Conservation (phyloP, 495 filamentous ascomycete genomes). For the Xylaria grammica region DNA sequence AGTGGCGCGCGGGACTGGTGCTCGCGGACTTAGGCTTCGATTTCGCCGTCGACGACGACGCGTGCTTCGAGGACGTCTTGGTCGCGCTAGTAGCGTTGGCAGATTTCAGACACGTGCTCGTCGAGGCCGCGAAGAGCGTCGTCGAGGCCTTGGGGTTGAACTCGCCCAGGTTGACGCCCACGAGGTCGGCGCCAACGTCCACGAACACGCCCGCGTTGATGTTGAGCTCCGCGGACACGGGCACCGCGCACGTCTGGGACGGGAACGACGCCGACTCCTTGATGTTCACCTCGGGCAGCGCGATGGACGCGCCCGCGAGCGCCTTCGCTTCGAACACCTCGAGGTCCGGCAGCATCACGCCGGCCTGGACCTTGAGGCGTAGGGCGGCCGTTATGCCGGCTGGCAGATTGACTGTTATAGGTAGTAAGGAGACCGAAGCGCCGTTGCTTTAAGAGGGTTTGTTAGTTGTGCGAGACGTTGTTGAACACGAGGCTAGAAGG, state of each 20-base stretch:
- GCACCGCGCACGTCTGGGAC: constrained; percentile 28
- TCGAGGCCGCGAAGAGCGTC: constrained; percentile 37
- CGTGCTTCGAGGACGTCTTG: background rate
- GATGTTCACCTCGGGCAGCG: constrained; percentile 34
- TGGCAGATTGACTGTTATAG: constrained; percentile 28
- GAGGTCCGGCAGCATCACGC: constrained; percentile 25
- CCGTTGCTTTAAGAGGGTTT: constrained; percentile 26
- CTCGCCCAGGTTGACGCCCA: constrained; percentile 22
- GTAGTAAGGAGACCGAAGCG: constrained; percentile 34
- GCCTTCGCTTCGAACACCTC: constrained; percentile 34
- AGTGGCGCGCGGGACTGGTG: background rate
- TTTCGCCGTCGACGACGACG: too few relatives aligned
- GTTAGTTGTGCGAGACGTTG: background rate
- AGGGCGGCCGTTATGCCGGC: constrained; percentile 39
- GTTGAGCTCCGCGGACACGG: constrained; percentile 36
- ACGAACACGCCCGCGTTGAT: constrained; percentile 38
- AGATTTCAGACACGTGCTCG: constrained; percentile 36
- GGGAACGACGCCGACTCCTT: constrained; percentile 24
- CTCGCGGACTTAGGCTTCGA: background rate
- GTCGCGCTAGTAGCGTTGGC: background rate
- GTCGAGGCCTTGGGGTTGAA: constrained; percentile 34
- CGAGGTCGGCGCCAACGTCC: constrained; percentile 34
- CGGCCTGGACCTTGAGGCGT: constrained; percentile 31
- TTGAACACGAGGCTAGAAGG: background rate
- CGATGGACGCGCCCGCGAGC: constrained; percentile 33